These are phyloP conservation scores for Ceratocystis diversiconidia DNA, from an alignment of 2,329 filamentous ascomycete genomes.

Conservation along the genomic window DNA sequence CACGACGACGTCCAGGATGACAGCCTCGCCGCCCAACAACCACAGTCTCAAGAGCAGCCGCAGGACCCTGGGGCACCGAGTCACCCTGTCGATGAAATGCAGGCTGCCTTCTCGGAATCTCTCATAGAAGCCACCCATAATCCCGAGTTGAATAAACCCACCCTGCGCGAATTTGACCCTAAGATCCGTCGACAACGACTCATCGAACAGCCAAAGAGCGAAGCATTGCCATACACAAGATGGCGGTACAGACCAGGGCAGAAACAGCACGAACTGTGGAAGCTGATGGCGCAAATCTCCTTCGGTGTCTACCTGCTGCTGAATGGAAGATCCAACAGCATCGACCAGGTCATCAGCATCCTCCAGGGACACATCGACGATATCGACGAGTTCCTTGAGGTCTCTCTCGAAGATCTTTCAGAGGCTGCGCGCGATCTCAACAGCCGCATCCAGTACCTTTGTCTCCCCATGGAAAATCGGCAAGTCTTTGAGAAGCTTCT, in stretches of 20 bases:
- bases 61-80: constrained; percentile 24
- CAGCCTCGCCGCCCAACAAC: background rate
- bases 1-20: background rate
- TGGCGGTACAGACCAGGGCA: constrained; percentile 68
- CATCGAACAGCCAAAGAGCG: constrained; percentile 52
- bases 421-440: constrained; percentile 65
- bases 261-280: constrained; percentile 74
- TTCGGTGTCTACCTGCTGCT: constrained; percentile 85
- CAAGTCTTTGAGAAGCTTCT: constrained; percentile 76
- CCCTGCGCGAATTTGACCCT: constrained; percentile 40
- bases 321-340: constrained; percentile 74
- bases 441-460: constrained; percentile 65
- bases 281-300: constrained; percentile 80
- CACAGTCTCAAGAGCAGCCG: constrained; percentile 1
- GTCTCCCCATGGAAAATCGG: constrained; percentile 70
- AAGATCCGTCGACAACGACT: constrained; percentile 50
- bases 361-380: constrained; percentile 87
- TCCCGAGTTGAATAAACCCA: constrained; percentile 31
- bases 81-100: constrained; percentile 64
- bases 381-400: constrained; percentile 79
- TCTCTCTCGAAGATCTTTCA: constrained; percentile 70
- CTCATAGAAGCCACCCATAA: constrained; percentile 42
- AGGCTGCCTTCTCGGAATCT: constrained; percentile 71
- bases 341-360: constrained; percentile 75
- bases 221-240: constrained; percentile 54